Conservation (phyloP, 345 rosid genomes). For the Psidium guajava region DNA sequence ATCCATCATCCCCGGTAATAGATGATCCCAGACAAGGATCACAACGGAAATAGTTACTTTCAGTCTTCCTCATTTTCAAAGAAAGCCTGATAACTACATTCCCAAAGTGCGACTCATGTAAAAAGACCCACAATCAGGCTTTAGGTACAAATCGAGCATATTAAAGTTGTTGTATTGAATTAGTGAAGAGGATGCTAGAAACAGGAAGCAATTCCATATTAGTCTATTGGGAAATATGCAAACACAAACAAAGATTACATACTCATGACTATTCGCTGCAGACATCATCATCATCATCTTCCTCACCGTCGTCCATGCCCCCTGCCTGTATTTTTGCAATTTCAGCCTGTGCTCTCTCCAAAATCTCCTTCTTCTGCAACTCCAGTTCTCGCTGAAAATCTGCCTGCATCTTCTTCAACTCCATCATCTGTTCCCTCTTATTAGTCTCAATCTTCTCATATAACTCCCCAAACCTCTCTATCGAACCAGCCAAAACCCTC, state of each 20-base stretch:
- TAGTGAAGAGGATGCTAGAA: background rate
- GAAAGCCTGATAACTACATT: background rate
- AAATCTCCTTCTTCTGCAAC: conserved; percentile 41
- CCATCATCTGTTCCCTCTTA: conserved; percentile 53
- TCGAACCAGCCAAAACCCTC: conserved; percentile 37
- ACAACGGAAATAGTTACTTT: background rate
- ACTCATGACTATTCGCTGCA: conserved; percentile 6
- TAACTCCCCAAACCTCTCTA: conserved; percentile 39
- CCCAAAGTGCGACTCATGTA: background rate
- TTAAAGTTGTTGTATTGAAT: background rate
- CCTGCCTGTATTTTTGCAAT: conserved; percentile 37
- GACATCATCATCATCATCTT: conserved; percentile 16
- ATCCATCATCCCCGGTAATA: background rate
- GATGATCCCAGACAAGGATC: background rate
- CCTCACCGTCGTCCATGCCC: conserved; percentile 8
- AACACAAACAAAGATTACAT: conserved; percentile 2
- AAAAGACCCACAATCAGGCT: background rate
- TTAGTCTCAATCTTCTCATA: conserved; percentile 48
- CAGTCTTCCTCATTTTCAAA: background rate
- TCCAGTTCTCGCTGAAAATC: conserved; percentile 40
- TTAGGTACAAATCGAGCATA: background rate
- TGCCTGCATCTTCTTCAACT: conserved; percentile 38
- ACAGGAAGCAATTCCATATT: background rate
- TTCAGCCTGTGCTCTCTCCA: conserved; percentile 39
- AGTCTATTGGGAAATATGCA: background rate